phyloP scores from a whole-genome alignment of 75 land plant species.

The Pinus taeda region DNA sequence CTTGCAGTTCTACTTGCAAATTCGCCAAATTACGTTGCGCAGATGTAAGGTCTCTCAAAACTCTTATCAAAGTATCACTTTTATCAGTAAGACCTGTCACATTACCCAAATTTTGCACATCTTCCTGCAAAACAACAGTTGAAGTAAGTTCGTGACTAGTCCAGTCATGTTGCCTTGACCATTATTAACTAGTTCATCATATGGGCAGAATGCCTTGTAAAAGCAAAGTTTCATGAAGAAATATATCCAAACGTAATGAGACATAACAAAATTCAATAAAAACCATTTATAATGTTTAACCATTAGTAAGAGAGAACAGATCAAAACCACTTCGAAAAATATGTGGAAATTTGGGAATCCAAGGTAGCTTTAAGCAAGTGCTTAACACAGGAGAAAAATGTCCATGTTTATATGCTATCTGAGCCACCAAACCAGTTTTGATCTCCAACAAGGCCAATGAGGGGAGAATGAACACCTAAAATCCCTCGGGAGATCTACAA shows the following conservation, averaged over 20 bases:
- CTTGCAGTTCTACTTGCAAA: constrained; percentile 96
- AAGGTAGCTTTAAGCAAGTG: not conserved
- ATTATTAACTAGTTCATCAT: not conserved
- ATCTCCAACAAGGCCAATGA: not conserved
- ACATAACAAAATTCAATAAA: not conserved
- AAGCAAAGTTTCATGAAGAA: not conserved
- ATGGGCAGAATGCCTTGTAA: no score
- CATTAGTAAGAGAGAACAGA: not conserved
- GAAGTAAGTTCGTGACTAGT: not conserved
- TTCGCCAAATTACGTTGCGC: constrained; percentile 84
- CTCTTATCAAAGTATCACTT: constrained; percentile 71
- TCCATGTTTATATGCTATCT: not conserved
- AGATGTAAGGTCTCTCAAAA: constrained; percentile 72
- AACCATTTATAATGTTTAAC: not conserved
- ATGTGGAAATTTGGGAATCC: not conserved
- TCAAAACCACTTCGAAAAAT: not conserved
- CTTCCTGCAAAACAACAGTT: constrained; percentile 28
- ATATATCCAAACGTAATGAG: not conserved
- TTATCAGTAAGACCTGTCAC: constrained; percentile 29
- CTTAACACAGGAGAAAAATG: not conserved
- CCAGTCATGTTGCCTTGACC: not conserved
- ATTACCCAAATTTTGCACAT: constrained; percentile 24
- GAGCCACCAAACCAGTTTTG: no score
- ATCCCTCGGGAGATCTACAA: not conserved
- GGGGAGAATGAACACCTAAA: not conserved